Evolutionary conservation across 192 early-diverging fungal genomes (phyloP), one percentile per base, ranked within the genome.

Genomic region (Backusella westeae): DNA sequence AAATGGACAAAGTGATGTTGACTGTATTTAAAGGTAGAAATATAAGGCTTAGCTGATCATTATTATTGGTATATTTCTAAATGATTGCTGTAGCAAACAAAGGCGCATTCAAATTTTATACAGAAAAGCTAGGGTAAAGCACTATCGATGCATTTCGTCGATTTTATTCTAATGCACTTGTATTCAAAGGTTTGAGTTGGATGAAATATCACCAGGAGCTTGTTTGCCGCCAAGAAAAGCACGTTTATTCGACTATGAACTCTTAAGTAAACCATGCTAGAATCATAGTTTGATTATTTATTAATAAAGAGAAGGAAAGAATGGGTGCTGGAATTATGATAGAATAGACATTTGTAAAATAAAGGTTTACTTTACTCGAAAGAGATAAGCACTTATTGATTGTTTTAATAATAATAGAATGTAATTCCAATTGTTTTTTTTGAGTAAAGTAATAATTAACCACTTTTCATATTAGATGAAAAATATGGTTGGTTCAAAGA

Each of bases 1-100:
- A 77, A 10, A 89, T 93, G 89, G 83, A 85, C 4, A 91, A 91
- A 74, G 80, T 85, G 10, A 90, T 93, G 90, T 74, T 93, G 66
- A 91, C 90, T 0, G 90, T 90, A 21, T 93, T 91, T 75, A 91
- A 90, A 86, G 84, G 87, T 88, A 83, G 71, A 23, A 5, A 39
- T 39, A 39, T n/a, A 21, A 72, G 6, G 29, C 6, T 49, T 34
- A 29, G 36, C 23, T 21, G 3, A 44, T 17, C 15, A 14, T 29
- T 49, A 49, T 49, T 49, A 49, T 7, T 49, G 17, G 42, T 14
- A n/a, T 21, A 6, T 49, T n/a, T 49, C 26, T 46, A 75, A 14
- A 56, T 2, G 44, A 3, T 38, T 49, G 23, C 65, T 12, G 6
- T 72, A 88, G 87, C 78, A 29, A 93, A 93, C 77, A 80, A 80